Percentiles rank a stretch among this genome's conserved stretches.
These are phyloP conservation scores for Aquilaria yunnanensis DNA, from an alignment of 345 rosid species.

Conservation along the genomic window DNA sequence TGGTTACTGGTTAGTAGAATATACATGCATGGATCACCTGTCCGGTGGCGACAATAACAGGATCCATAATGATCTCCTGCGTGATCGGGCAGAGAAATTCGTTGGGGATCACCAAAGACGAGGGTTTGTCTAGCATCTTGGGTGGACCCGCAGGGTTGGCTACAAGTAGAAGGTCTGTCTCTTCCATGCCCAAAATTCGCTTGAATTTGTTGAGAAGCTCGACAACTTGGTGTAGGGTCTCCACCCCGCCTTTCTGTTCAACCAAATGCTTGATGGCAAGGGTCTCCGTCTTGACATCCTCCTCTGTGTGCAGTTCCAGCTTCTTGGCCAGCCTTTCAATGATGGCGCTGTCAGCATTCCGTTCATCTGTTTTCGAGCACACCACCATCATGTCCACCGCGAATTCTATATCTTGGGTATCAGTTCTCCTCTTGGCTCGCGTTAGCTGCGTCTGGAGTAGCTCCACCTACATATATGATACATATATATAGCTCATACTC, in stretches of 20 bases:
- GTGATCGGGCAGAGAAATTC: conserved; percentile 84
- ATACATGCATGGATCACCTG: conserved; percentile 38
- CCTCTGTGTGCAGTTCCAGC: conserved; percentile 48
- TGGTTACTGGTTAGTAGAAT: too few relatives aligned
- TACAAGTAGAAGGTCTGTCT: conserved; percentile 29
- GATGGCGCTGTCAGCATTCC: conserved; percentile 63
- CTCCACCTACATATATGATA: conserved; percentile 32
- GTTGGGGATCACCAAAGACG: conserved; percentile 52
- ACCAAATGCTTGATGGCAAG: conserved; percentile 42
- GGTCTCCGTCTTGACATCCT: conserved; percentile 55
- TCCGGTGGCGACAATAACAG: conserved; percentile 71
- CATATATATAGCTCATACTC: too few relatives aligned
- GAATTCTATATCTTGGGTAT: conserved; percentile 75
- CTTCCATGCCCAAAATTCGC: conserved; percentile 48
- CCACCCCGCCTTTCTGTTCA: conserved; percentile 35
- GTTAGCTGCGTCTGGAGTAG: conserved; percentile 42
- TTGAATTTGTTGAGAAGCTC: conserved; percentile 67
- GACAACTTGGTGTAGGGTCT: conserved; percentile 43
- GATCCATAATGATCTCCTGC: conserved; percentile 72
- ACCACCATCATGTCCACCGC: conserved; percentile 79
- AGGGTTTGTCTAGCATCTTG: conserved; percentile 30
- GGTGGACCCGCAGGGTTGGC: conserved; percentile 15
- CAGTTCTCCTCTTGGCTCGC: conserved; percentile 60
- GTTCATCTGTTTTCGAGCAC: conserved; percentile 47
- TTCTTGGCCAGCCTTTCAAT: conserved; percentile 68